Conservation (phyloP, 129 eudicot genomes). For the sunflower (Helianthus annuus) region DNA sequence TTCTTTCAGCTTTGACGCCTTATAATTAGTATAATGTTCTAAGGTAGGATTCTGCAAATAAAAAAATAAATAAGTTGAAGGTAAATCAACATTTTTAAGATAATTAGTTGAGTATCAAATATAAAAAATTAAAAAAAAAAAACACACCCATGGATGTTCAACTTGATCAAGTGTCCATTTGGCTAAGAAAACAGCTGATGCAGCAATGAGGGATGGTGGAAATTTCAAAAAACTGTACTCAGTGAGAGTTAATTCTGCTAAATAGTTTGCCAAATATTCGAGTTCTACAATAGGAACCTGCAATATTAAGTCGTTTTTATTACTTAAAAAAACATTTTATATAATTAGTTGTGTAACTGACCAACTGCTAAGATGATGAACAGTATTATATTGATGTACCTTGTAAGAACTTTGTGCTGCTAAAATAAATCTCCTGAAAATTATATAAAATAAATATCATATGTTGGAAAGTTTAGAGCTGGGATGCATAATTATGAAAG, state of each 20-base stretch:
- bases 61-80: slow-evolving; percentile 2
- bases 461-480: slow-evolving; percentile 20
- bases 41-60: slow-evolving; percentile 77
- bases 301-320: slow-evolving; percentile 17
- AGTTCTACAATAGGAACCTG: slow-evolving; percentile 74
- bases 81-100: neutral
- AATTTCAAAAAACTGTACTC: slow-evolving; percentile 75
- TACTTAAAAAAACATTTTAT: neutral
- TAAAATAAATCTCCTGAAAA: slow-evolving; percentile 81
- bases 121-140: slow-evolving; percentile 5
- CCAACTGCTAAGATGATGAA: neutral
- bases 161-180: slow-evolving; percentile 93
- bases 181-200: slow-evolving; percentile 93
- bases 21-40: slow-evolving; percentile 72
- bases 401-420: slow-evolving; percentile 78
- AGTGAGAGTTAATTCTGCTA: slow-evolving; percentile 78
- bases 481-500: slow-evolving; percentile 1
- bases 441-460: neutral
- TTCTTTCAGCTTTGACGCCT: slow-evolving; percentile 57
- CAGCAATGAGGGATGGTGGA: slow-evolving; percentile 85
- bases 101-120: neutral
- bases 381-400: slow-evolving; percentile 43
- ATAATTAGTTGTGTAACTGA: slow-evolving; percentile 14
- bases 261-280: slow-evolving; percentile 76
- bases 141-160: slow-evolving; percentile 82